Conservation (phyloP, 1,284 basidiomycete species). For the Rhodotorula mucilaginosa region DNA sequence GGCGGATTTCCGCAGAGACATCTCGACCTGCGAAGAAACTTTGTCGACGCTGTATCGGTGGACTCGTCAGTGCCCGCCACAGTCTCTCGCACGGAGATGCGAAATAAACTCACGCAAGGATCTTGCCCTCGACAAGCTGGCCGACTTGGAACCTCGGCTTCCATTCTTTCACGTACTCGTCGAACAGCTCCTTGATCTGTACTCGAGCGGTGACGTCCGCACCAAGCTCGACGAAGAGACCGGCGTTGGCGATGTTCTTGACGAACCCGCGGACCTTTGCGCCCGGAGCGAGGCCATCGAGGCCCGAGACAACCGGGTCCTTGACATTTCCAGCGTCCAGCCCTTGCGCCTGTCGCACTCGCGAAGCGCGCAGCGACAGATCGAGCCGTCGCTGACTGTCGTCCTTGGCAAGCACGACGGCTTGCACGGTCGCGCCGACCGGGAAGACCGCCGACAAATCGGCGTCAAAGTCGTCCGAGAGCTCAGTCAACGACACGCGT, state of each 20-base stretch:
- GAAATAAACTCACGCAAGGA: conserved; percentile 62
- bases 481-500: conserved; percentile 73
- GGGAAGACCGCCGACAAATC: conserved; percentile 45
- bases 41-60: conserved; percentile 59
- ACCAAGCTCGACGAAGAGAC: conserved; percentile 86
- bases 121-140: conserved; percentile 81
- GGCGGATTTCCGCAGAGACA: conserved; percentile 59
- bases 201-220: conserved; percentile 81
- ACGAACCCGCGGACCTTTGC: conserved; percentile 76
- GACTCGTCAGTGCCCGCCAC: background rate
- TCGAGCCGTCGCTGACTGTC: conserved; percentile 58
- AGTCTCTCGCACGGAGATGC: too few relatives aligned
- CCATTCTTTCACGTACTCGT: conserved; percentile 92
- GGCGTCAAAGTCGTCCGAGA: conserved; percentile 67
- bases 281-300: conserved; percentile 69
- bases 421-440: conserved; percentile 28
- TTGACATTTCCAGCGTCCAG: conserved; percentile 52
- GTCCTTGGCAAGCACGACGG: conserved; percentile 34
- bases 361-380: conserved; percentile 74
- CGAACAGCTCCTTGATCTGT: conserved; percentile 65
- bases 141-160: conserved; percentile 73
- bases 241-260: conserved; percentile 79
- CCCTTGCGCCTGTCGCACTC: conserved; percentile 56
- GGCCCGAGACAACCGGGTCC: conserved; percentile 67
- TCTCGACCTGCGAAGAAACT: conserved; percentile 73